Percentiles rank a stretch among this genome's conserved stretches.
phyloP scores from a whole-genome alignment of 2,329 filamentous ascomycete genomes.

The Pestalotiopsis sp. region DNA sequence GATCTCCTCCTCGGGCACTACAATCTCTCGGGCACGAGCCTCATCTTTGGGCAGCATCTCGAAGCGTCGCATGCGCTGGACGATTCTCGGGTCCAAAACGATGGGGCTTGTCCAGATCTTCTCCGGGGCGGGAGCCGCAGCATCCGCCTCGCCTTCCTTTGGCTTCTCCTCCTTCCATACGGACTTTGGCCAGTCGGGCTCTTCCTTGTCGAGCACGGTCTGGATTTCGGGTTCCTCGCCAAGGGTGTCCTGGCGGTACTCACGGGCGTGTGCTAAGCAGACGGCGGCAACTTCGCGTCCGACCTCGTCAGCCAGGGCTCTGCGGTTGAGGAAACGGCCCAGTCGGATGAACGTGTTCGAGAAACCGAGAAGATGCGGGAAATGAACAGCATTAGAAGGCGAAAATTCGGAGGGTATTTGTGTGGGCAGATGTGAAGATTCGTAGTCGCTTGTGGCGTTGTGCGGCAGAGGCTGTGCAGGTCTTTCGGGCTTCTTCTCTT shows the following conservation, averaged over 20 bases:
- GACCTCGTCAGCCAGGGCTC: conserved; percentile 82
- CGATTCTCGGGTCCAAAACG: conserved; percentile 75
- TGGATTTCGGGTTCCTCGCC: conserved; percentile 59
- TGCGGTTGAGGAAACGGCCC: conserved; percentile 83
- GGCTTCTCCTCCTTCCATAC: conserved; percentile 60
- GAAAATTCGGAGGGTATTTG: conserved; percentile 71
- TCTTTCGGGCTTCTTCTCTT: conserved; percentile 56
- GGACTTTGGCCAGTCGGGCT: conserved; percentile 83
- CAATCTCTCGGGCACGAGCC: conserved; percentile 62
- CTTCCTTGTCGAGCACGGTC: conserved; percentile 67
- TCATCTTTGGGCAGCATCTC: conserved; percentile 71
- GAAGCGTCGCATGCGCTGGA: conserved; percentile 78
- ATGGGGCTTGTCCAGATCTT: conserved; percentile 76
- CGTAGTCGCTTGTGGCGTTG: conserved; percentile 74
- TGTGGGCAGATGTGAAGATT: conserved; percentile 62
- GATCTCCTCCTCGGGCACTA: conserved; percentile 67
- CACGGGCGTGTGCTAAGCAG: conserved; percentile 65
- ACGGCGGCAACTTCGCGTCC: conserved; percentile 86
- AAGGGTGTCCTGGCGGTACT: conserved; percentile 45
- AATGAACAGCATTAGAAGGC: conserved; percentile 71
- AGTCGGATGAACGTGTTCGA: conserved; percentile 84
- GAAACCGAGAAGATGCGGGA: conserved; percentile 93
- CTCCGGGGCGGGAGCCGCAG: conserved; percentile 18
- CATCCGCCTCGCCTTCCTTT: conserved; percentile 30
- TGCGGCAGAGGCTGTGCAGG: conserved; percentile 71